A percentile compares a stretch with the other conserved stretches of the same genome.
Conservation (phyloP, 768 basidiomycete species). For the Cubamyces sp. region DNA sequence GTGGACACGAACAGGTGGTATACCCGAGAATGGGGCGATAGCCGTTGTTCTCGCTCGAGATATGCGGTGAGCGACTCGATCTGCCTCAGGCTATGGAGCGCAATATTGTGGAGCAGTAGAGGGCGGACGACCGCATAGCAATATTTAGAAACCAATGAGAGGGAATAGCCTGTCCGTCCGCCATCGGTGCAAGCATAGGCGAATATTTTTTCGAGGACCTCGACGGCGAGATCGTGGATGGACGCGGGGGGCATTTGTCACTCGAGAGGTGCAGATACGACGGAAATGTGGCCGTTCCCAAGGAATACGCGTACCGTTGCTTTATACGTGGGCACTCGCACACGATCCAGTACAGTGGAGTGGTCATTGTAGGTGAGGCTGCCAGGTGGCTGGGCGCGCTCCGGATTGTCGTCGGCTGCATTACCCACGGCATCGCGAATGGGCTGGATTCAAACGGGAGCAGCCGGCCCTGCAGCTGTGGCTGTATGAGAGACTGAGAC, state of each 20-base stretch:
- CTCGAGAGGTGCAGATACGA: background rate
- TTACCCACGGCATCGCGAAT: no score
- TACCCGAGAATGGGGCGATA: background rate
- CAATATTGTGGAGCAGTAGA: constrained; percentile 31
- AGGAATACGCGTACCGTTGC: no score
- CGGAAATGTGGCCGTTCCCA: no score
- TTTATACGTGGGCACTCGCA: no score
- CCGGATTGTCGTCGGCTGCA: no score
- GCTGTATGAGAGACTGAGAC: no score
- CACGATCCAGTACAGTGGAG: no score
- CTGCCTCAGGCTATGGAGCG: constrained; percentile 27
- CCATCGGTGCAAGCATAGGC: constrained; percentile 35
- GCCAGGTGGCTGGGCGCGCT: no score
- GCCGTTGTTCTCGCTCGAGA: background rate
- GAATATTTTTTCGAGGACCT: constrained; percentile 33
- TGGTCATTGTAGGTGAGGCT: no score
- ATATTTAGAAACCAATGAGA: constrained; percentile 35
- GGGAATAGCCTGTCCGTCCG: constrained; percentile 33
- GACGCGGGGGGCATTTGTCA: background rate
- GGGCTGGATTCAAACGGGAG: no score
- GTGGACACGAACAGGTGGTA: constrained; percentile 7
- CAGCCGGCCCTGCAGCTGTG: no score
- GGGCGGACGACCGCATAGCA: constrained; percentile 30
- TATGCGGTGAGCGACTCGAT: constrained; percentile 10
- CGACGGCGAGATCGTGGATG: constrained; percentile 26